Percentiles rank a stretch among this genome's conserved stretches.
These are phyloP conservation scores for Pythium periplocum DNA, from an alignment of 352 stramenopile species.

Conservation along the genomic window DNA sequence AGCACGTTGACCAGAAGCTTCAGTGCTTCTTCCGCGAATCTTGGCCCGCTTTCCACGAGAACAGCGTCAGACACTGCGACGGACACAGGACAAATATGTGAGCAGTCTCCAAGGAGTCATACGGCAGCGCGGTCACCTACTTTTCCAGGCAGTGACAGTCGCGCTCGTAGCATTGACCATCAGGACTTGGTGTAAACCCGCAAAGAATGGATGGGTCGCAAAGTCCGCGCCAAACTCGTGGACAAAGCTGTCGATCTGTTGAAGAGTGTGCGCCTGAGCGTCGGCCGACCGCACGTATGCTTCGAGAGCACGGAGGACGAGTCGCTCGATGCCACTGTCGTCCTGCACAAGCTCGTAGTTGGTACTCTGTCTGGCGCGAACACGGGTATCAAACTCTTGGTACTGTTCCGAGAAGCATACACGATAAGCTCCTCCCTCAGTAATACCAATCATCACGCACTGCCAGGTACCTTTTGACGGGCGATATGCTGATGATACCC, in stretches of 20 bases:
- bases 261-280: constrained; percentile 31
- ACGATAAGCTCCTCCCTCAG: background rate
- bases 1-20: constrained; percentile 43
- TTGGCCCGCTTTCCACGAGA: constrained; percentile 61
- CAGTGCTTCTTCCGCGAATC: constrained; percentile 46
- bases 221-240: constrained; percentile 38
- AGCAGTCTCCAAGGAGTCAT: background rate
- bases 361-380: constrained; percentile 37
- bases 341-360: constrained; percentile 41
- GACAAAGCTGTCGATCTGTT: constrained; percentile 40
- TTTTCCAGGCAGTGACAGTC: constrained; percentile 60
- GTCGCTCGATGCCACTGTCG: constrained; percentile 18
- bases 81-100: background rate
- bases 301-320: constrained; percentile 36
- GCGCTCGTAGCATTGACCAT: constrained; percentile 60
- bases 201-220: constrained; percentile 65
- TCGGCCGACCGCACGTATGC: constrained; percentile 34
- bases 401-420: constrained; percentile 28
- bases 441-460: background rate
- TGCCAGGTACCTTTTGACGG: constrained; percentile 26
- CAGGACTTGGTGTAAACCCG: constrained; percentile 43
- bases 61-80: constrained; percentile 61
- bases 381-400: constrained; percentile 36
- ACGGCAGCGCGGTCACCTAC: constrained; percentile 23
- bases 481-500: constrained; percentile 49